Evolutionary conservation across 192 early-diverging fungal species (phyloP).

Genomic region (Coemansia sp.): DNA sequence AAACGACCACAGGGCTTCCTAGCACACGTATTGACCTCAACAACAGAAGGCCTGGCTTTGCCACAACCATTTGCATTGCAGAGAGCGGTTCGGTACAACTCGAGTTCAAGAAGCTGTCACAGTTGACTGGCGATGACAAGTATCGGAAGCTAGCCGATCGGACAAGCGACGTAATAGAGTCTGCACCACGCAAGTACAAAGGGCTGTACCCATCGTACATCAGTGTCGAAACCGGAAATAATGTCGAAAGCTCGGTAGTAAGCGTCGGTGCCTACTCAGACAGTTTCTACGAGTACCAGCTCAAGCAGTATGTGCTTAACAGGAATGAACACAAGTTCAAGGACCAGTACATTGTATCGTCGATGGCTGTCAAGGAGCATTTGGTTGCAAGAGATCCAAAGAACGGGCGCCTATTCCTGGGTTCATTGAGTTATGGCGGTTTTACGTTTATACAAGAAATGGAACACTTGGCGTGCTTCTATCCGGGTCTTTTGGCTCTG

Average conservation of each 20-base stretch:
- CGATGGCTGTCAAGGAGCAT: slow-evolving; percentile 62
- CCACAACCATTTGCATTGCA: slow-evolving; percentile 39
- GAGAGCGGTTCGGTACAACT: slow-evolving; percentile 86
- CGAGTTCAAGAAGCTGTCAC: slow-evolving; percentile 81
- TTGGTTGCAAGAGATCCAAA: slow-evolving; percentile 22
- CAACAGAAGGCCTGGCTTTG: not conserved
- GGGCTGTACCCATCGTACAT: slow-evolving; percentile 78
- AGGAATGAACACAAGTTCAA: slow-evolving; percentile 64
- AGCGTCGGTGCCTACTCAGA: slow-evolving; percentile 81
- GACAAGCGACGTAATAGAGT: slow-evolving; percentile 55
- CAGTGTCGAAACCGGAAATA: slow-evolving; percentile 17
- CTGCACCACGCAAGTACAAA: slow-evolving; percentile 45
- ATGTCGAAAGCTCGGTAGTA: slow-evolving; percentile 44
- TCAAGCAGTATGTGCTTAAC: slow-evolving; percentile 83
- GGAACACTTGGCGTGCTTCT: slow-evolving; percentile 97
- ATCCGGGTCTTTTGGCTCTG: slow-evolving; percentile 81
- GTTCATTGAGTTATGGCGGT: slow-evolving; percentile 7
- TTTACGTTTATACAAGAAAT: slow-evolving; percentile 63
- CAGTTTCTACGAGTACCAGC: slow-evolving; percentile 94
- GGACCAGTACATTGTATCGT: slow-evolving; percentile 64
- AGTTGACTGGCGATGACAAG: slow-evolving; percentile 71
- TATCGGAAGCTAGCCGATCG: slow-evolving; percentile 74
- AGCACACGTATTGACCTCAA: slow-evolving; percentile 59
- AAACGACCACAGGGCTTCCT: slow-evolving; percentile 68
- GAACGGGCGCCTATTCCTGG: slow-evolving; percentile 18